Conservation (phyloP, 108 stramenopile genomes). For the Skeletonema potamos region DNA sequence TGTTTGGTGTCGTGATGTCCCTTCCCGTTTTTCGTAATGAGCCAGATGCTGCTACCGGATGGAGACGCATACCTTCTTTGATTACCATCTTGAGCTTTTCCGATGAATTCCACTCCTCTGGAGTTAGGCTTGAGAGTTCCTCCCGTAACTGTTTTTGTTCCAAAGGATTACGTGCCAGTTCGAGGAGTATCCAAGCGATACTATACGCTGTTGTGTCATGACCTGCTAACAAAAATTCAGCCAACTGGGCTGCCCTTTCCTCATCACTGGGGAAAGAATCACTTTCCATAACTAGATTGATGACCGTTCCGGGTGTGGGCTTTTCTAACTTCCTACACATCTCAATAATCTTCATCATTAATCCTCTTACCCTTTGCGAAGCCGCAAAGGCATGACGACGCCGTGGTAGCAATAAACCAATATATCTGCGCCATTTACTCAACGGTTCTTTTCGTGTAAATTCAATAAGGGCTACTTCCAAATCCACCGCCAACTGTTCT, state of each 20-base stretch:
- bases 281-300: constrained; percentile 1
- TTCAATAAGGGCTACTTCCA: not conserved
- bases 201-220: constrained; percentile 20
- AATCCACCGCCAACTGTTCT: not conserved
- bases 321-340: constrained; percentile 16
- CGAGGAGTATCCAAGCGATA: not conserved
- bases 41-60: constrained; percentile 14
- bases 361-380: not conserved
- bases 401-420: not conserved
- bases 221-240: not conserved
- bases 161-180: constrained; percentile 4
- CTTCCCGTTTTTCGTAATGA: constrained; percentile 10
- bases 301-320: constrained; percentile 4
- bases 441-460: not conserved
- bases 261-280: not conserved
- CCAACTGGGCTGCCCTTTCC: not conserved
- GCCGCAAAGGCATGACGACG: constrained; percentile 1
- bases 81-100: constrained; percentile 18
- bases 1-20: constrained; percentile 8
- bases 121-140: not conserved
- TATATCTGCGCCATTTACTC: not conserved
- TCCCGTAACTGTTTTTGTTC: not conserved
- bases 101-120: not conserved
- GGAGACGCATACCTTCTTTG: constrained; percentile 28
- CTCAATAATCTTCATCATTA: constrained; percentile 10